Evolutionary conservation across 768 basidiomycete genomes (phyloP).

Genomic region (Phylloporus scabripes): DNA sequence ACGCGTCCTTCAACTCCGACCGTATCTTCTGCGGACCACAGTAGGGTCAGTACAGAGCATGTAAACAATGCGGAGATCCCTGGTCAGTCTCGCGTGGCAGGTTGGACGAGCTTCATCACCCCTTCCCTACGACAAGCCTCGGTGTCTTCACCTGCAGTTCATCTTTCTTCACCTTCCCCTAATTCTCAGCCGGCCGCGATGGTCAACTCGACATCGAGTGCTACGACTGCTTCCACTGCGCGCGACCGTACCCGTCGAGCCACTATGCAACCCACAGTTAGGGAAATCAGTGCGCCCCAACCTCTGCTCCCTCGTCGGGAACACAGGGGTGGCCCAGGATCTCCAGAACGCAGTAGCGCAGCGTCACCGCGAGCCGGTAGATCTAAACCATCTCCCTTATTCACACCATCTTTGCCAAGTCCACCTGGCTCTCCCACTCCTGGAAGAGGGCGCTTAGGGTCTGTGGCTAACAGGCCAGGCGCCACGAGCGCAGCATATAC

Average conservation of each 20-base stretch:
- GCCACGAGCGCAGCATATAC: slow-evolving; percentile 40
- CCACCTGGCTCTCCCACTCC: slow-evolving; percentile 49
- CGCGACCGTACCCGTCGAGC: slow-evolving; percentile 41
- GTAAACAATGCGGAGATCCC: slow-evolving; percentile 33
- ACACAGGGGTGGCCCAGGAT: slow-evolving; percentile 17
- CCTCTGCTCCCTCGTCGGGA: slow-evolving; percentile 34
- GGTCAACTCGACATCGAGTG: slow-evolving; percentile 43
- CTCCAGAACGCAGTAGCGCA: slow-evolving; percentile 27
- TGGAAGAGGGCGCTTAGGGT: slow-evolving; percentile 33
- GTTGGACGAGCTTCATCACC: slow-evolving; percentile 53
- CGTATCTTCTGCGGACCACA: slow-evolving; percentile 27
- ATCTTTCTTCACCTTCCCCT: slow-evolving; percentile 57
- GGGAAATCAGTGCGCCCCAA: slow-evolving; percentile 39
- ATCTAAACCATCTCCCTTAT: slow-evolving; percentile 32
- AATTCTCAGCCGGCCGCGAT: slow-evolving; percentile 45
- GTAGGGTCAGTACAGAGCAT: slow-evolving; percentile 24
- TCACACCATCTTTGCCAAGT: slow-evolving; percentile 32
- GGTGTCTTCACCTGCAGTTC: slow-evolving; percentile 69
- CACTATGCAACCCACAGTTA: slow-evolving; percentile 30
- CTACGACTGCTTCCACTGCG: slow-evolving; percentile 42
- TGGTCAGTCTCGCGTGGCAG: slow-evolving; percentile 44
- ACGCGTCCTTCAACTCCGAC: slow-evolving; percentile 36
- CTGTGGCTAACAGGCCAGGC: slow-evolving; percentile 32
- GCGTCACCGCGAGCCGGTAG: slow-evolving; percentile 27
- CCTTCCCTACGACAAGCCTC: slow-evolving; percentile 68